Conservation (phyloP, 495 filamentous ascomycete genomes). For the Parathielavia hyrcaniae region DNA sequence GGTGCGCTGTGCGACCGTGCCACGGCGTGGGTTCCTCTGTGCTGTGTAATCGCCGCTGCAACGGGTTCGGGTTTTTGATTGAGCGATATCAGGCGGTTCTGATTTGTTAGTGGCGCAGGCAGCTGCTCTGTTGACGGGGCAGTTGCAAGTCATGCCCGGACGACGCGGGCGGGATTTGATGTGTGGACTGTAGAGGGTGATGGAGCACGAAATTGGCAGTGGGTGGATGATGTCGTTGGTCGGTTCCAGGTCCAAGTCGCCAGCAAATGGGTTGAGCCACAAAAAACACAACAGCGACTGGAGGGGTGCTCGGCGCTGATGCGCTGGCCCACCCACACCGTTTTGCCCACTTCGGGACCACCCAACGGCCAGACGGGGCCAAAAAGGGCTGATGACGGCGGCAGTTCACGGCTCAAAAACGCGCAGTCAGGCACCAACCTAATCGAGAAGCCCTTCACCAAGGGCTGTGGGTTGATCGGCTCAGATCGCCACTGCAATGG, state of each 20-base stretch:
- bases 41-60: background rate
- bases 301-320: slow-evolving; percentile 4
- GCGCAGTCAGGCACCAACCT: background rate
- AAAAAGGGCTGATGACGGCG: background rate
- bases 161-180: slow-evolving; percentile 9
- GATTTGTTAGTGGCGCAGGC: slow-evolving; percentile 12
- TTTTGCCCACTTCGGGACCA: slow-evolving; percentile 12
- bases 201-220: slow-evolving; percentile 1
- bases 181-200: background rate
- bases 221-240: slow-evolving; percentile 15
- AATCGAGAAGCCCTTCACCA: slow-evolving; percentile 4
- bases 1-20: slow-evolving; percentile 3
- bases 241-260: background rate
- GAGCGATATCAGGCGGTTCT: slow-evolving; percentile 1
- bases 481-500: background rate
- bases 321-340: slow-evolving; percentile 18
- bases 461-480: no score
- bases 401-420: slow-evolving; percentile 6
- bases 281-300: slow-evolving; percentile 1
- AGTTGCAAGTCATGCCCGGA: slow-evolving; percentile 6
- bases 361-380: background rate
- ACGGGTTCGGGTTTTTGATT: background rate
- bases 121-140: slow-evolving; percentile 13
- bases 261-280: background rate
- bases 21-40: background rate